Base-by-base conservation (phyloP, 306 rosid genomes). In the Urtica urens region DNA sequence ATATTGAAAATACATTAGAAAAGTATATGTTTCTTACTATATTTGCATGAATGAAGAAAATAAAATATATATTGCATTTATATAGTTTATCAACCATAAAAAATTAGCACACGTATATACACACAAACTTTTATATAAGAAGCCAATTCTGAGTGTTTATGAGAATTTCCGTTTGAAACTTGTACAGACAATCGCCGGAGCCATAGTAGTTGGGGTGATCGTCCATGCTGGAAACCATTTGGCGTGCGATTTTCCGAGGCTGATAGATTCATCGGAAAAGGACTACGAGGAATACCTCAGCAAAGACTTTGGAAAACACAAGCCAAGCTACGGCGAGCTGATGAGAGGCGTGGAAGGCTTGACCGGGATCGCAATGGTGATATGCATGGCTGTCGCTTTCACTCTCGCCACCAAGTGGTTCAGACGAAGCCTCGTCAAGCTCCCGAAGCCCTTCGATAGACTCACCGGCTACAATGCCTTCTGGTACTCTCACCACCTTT, bases 401-500 rank as follows among this genome's bases (percentile, higher is more conserved):
- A 86, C 75, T 6, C 99, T 92, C 24, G 96, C 96, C 17, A 92
- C 99, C 23, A 65, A 75, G 46, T 79, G 99, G 99, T 79, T 82
- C 73, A 69, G 99, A 65, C 69, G 86, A 59, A 92, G 70, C 76
- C 77, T 69, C 57, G 63, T 92, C 67, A 86, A 86, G 77, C 75
- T 92, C 19, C 99, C 99, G 30, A 80, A 72, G 70, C 99, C 99
- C 34, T 75, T 92, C 66, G 79, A 71, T 55, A 75, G 93, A 75
- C 83, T 86, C 57, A 92, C 94, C 10, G 99, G 99, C 50, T 92
- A 62, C 77, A 92, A 92, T 47, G 96, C 99, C 52, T 92, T 92
- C 73, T 92, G 99, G 96, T 92, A 92, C 78, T 92, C 99, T 29
- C 99, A 92, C 71, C 99, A 92, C 71, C 82, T 85, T 34, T 85